These are phyloP conservation scores for Globisporangium nunn DNA, from an alignment of 352 stramenopile genomes.

Conservation along the genomic window DNA sequence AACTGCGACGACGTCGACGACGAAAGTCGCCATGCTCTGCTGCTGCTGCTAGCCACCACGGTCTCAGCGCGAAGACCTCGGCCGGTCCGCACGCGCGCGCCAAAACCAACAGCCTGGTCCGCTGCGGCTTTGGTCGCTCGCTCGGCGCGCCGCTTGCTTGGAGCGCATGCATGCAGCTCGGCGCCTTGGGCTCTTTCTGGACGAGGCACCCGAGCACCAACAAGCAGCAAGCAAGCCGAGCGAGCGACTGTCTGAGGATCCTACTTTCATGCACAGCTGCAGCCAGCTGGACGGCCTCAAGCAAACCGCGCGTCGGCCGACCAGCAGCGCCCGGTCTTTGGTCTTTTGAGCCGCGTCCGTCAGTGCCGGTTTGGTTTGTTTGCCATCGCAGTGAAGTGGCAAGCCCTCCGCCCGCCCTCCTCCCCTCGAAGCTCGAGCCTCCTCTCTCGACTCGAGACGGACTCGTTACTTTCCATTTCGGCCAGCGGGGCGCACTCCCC, in stretches of 20 bases:
- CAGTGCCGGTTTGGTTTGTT: not conserved
- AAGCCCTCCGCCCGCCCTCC: not conserved
- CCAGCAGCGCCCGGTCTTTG: not conserved
- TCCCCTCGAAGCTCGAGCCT: no score
- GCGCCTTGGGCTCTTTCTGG: no score
- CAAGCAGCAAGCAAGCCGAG: no score
- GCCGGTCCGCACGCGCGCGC: not conserved
- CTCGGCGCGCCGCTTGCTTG: not conserved
- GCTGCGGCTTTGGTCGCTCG: not conserved
- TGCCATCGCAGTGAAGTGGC: not conserved
- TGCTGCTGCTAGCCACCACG: not conserved
- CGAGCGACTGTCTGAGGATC: not conserved
- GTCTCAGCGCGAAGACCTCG: not conserved
- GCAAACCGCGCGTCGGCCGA: not conserved
- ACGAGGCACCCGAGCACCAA: no score
- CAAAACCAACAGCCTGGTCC: not conserved
- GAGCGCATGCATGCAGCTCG: not conserved
- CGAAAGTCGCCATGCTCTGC: no score
- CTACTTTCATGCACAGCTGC: not conserved
- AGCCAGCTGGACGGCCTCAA: constrained; percentile 1
- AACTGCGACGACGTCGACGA: not conserved
- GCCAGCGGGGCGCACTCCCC: constrained; percentile 6
- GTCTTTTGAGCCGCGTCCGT: not conserved
- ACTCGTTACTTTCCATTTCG: constrained; percentile 17
- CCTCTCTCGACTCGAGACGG: no score